Conservation (phyloP, 805 yeast genomes). For the Hanseniaspora clermontiae region DNA sequence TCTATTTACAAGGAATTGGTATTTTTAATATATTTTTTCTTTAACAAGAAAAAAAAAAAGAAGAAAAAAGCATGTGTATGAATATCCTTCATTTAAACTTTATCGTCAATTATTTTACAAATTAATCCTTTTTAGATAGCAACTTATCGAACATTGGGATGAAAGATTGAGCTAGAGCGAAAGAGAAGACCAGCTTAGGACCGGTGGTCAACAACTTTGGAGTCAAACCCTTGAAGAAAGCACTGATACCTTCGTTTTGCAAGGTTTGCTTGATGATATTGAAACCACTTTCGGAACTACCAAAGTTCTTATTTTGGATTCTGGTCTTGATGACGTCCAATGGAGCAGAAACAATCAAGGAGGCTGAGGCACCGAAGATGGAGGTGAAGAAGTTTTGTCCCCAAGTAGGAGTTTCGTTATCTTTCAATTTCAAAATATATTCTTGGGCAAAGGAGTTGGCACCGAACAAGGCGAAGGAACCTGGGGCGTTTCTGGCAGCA, state of each 20-base stretch:
- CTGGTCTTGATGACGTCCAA: conserved; percentile 96
- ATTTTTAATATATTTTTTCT: no score
- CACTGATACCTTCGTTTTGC: conserved; percentile 74
- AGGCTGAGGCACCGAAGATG: conserved; percentile 91
- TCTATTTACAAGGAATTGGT: background rate
- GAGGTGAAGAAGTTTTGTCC: conserved; percentile 87
- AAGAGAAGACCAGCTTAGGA: conserved; percentile 94
- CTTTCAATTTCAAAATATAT: conserved; percentile 72
- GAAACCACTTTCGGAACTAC: conserved; percentile 87
- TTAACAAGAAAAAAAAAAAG: background rate
- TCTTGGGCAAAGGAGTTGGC: conserved; percentile 99
- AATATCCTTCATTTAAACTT: no score
- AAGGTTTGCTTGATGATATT: conserved; percentile 86
- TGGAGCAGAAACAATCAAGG: conserved; percentile 93
- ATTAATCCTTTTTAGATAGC: conserved; percentile 22
- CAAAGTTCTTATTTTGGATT: conserved; percentile 92
- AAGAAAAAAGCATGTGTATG: background rate
- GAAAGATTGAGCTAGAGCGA: conserved; percentile 91
- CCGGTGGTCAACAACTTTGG: conserved; percentile 96
- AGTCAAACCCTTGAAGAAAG: conserved; percentile 92
- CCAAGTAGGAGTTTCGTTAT: conserved; percentile 90
- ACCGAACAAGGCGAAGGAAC: conserved; percentile 93
- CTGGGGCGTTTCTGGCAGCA: conserved; percentile 98
- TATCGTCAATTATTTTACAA: no score
- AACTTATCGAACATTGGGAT: conserved; percentile 88